Base-by-base conservation (phyloP, 2,329 filamentous ascomycete genomes). In the Kalmusia sp. region DNA sequence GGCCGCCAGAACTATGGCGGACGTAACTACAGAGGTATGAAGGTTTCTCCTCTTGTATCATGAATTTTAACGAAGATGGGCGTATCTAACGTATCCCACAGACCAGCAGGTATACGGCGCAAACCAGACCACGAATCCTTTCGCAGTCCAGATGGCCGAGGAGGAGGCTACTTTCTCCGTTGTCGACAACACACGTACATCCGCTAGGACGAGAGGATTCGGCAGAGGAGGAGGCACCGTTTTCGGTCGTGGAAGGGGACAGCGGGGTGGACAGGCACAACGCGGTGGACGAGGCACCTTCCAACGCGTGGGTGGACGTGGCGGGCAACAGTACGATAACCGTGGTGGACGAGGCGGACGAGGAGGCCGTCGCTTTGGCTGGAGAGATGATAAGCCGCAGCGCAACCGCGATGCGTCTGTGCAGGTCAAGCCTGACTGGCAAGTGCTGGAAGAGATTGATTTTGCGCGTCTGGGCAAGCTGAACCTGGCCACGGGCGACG, bases 301-400 rank as follows among this genome's bases (percentile, higher is more conserved):
- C 77, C 88, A 92, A 79, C 87, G 92, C 62, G 85, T 87, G 48
- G 86, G 87, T 57, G 83, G 81, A 46, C 77, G 87, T 60, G 84
- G 87, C 69, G 88, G 87, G 49, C 87, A 91, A 69, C 84, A 84
- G 62, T 75, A 92, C 71, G 90, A 95, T 69, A 86, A 86, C 71
- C 83, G 87, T 58, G 82, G 84, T 55, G 89, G 84, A 48, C 83
- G 87, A 49, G 87, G 88, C 68, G 87, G 87, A 39, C 82, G 90
- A 61, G 87, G 91, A 56, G 90, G 91, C 46, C 89, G 95, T 64
- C 87, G 95, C 65, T 97, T 97, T 71, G 95, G 95, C 74, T 98
- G 95, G 93, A 96, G 95, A 80, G 95, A 99, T 75, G 95, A 99
- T 82, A 98, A 98, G 87, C 95, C 95, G 56, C 87, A 93, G 76